Evolutionary conservation across 1,284 basidiomycete genomes (phyloP).

Genomic region (Takashimella tepidaria): DNA sequence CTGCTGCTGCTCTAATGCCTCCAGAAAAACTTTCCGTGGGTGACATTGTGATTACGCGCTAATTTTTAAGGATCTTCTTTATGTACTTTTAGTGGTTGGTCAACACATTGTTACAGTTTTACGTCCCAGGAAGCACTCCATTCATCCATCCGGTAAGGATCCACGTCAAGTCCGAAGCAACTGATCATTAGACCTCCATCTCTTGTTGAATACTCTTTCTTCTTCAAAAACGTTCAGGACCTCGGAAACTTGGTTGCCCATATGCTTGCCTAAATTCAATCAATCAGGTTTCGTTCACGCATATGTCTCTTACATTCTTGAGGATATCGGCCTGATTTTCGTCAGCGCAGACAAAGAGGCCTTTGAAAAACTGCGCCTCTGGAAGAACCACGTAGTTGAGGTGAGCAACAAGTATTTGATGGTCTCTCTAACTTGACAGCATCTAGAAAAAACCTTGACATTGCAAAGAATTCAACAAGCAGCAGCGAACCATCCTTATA

Average conservation of each 20-base stretch:
- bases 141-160: constrained; percentile 76
- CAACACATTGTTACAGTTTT: constrained; percentile 81
- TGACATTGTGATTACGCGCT: not conserved
- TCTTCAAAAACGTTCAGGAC: constrained; percentile 64
- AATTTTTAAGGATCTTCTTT: constrained; percentile 72
- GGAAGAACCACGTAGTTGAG: constrained; percentile 63
- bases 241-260: constrained; percentile 86
- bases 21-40: constrained; percentile 70
- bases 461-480: constrained; percentile 47
- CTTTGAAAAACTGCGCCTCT: constrained; percentile 54
- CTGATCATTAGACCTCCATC: constrained; percentile 64
- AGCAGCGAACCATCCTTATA: constrained; percentile 35
- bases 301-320: constrained; percentile 68
- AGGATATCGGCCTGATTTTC: constrained; percentile 48
- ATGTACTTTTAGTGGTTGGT: constrained; percentile 75
- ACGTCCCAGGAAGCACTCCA: constrained; percentile 84
- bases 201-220: constrained; percentile 68
- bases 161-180: too few relatives aligned
- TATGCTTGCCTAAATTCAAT: constrained; percentile 95
- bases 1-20: constrained; percentile 71
- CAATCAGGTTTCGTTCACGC: constrained; percentile 86
- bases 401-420: constrained; percentile 47
- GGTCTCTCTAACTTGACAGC: constrained; percentile 47
- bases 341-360: constrained; percentile 49
- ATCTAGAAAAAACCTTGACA: constrained; percentile 58